Conservation (phyloP, 2,329 filamentous ascomycete genomes). For the Cytospora piceae region DNA sequence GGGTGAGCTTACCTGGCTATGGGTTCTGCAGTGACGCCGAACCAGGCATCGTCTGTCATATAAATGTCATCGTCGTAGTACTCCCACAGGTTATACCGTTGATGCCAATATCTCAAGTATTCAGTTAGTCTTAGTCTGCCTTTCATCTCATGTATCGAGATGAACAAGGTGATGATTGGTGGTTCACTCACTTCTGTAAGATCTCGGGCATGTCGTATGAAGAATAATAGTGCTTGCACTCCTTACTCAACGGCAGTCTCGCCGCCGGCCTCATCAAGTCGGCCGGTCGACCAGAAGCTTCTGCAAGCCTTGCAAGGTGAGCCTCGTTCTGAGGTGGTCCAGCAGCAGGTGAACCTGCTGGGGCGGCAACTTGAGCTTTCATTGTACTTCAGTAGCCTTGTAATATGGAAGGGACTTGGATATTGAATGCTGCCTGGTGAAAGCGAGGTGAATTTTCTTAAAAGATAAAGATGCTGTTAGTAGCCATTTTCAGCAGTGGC, state of each 20-base stretch:
- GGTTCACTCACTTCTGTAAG: slow-evolving; percentile 73
- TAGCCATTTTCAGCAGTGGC: neutral
- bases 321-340: neutral
- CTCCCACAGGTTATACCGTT: slow-evolving; percentile 85
- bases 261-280: slow-evolving; percentile 47
- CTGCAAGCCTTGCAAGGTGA: slow-evolving; percentile 3
- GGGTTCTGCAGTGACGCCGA: slow-evolving; percentile 92
- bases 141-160: neutral
- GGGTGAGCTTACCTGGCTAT: slow-evolving; percentile 71
- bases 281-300: neutral
- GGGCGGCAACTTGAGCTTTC: neutral
- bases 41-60: slow-evolving; percentile 95
- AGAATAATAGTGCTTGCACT: slow-evolving; percentile 75
- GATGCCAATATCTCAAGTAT: slow-evolving; percentile 77
- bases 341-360: neutral
- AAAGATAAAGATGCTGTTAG: neutral
- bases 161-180: neutral
- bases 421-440: neutral
- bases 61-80: slow-evolving; percentile 85
- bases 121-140: slow-evolving; percentile 16
- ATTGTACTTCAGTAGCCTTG: neutral
- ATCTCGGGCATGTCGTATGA: slow-evolving; percentile 76
- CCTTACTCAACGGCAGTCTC: slow-evolving; percentile 58
- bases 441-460: neutral
- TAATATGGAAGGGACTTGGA: no score